Base-by-base conservation (phyloP, 2,329 filamentous ascomycete genomes). In the Penicillium hordei region DNA sequence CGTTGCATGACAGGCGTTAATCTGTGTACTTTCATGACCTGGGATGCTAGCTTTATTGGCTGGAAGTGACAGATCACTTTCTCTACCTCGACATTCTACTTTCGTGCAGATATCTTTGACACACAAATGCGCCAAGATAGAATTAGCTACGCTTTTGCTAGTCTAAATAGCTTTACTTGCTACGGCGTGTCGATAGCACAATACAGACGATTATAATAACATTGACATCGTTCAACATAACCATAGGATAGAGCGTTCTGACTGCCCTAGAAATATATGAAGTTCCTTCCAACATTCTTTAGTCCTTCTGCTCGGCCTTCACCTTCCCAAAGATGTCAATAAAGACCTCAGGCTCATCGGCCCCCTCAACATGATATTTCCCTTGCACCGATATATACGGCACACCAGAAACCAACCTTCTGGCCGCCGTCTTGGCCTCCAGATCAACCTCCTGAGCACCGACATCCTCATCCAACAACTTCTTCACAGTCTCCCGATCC, bases 361-460 rank as follows among this genome's bases (percentile, higher is more conserved):
- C 90, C 1, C 90, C 90, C 29, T 86, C 82, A 31, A 93, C 73
- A 64, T 87, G 83, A 72, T 86, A 88, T 64, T 78, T 79, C 1
- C 80, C 86, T 67, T 93, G 88, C 61, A 94, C 83, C 13, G 85
- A 85, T 70, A 91, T 93, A 71, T 89, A 85, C 7, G 90, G 90
- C 60, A 94, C 90, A 0, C 89, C 89, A 53, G 76, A 81, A 39
- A 93, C 81, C 54, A 79, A 78, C 67, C 82, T 79, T 73, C 70
- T 74, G 68, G 72, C 80, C 39, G 84, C 82, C 62, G 80, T 75
- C 29, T 75, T 68, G 6, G 85, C 84, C 67, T 87, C 82, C 39
- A 65, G 65, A 68, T 87, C 84, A 25, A 88, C 85, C 65, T 83
- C 81, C 65, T 83, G 81, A 0, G 76, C 72, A 0, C 83, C 85